Evolutionary conservation across 495 filamentous ascomycete species (phyloP).

Genomic region (Xylaria palmicola): DNA sequence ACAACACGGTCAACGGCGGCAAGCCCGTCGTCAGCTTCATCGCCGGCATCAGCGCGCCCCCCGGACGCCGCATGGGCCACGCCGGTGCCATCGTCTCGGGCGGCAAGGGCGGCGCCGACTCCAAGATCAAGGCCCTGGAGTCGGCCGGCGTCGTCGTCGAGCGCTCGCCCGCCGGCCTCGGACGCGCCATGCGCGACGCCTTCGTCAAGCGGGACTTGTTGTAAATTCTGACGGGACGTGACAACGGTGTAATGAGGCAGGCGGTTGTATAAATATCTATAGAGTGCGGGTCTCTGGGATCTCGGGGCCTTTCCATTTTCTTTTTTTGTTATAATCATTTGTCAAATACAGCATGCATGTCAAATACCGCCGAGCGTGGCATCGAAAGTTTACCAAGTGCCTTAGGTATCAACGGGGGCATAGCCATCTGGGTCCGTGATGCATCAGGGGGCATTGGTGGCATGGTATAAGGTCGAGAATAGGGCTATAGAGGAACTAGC

Average conservation of each 20-base stretch:
- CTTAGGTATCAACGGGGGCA: too few relatives aligned
- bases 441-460: too few relatives aligned
- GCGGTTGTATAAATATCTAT: slow-evolving; percentile 19
- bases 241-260: slow-evolving; percentile 1
- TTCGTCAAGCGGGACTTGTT: slow-evolving; percentile 96
- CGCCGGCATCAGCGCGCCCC: slow-evolving; percentile 94
- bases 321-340: neutral
- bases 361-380: neutral
- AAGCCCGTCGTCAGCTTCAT: slow-evolving; percentile 99
- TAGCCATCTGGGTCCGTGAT: too few relatives aligned
- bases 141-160: slow-evolving; percentile 93
- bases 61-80: slow-evolving; percentile 96
- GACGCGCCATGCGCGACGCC: slow-evolving; percentile 88
- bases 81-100: slow-evolving; percentile 96
- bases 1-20: slow-evolving; percentile 77
- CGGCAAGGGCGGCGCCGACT: slow-evolving; percentile 95
- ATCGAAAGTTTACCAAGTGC: too few relatives aligned
- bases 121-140: slow-evolving; percentile 94
- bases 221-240: slow-evolving; percentile 45
- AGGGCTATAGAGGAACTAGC: too few relatives aligned
- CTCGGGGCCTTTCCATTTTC: slow-evolving; percentile 9
- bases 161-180: slow-evolving; percentile 85
- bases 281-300: slow-evolving; percentile 15
- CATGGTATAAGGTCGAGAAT: too few relatives aligned
- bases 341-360: slow-evolving; percentile 11